Percentiles rank a stretch among this genome's conserved stretches.
These are phyloP conservation scores for Rhizopus stolonifer DNA, from an alignment of 371 early-diverging fungal species.

Conservation along the genomic window DNA sequence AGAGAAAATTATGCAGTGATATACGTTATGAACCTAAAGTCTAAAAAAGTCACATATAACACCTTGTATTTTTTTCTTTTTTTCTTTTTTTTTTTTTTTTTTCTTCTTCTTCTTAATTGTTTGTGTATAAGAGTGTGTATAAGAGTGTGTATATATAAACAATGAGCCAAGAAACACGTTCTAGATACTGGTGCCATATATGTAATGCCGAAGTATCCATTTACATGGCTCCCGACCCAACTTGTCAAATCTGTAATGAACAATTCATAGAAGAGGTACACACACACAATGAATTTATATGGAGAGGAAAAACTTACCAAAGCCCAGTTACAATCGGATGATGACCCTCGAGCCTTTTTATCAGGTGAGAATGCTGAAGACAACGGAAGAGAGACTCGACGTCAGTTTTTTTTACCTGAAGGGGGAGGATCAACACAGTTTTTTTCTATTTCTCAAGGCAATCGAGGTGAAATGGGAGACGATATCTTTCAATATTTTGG, in stretches of 20 bases:
- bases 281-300: no score
- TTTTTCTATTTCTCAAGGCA: conserved; percentile 7
- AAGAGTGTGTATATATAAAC: no score
- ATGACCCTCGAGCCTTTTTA: conserved; percentile 45
- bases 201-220: conserved; percentile 44
- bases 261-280: conserved; percentile 72
- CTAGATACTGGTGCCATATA: conserved; percentile 46
- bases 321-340: conserved; percentile 40
- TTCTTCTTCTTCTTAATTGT: conserved; percentile 1
- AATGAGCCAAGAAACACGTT: conserved; percentile 24
- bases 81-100: conserved; percentile 8
- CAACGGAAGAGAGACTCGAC: background rate
- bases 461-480: conserved; percentile 21
- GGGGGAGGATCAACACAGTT: conserved; percentile 14
- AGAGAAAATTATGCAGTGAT: background rate
- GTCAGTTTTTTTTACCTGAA: conserved; percentile 3
- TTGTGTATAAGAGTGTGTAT: background rate
- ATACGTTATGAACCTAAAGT: no score
- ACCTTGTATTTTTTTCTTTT: background rate
- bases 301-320: background rate
- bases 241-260: conserved; percentile 63
- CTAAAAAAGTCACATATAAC: background rate
- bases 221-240: conserved; percentile 56
- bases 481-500: conserved; percentile 30
- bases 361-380: conserved; percentile 9